phyloP scores from a whole-genome alignment of 2,329 filamentous ascomycete genomes.

The Chalara sp. region DNA sequence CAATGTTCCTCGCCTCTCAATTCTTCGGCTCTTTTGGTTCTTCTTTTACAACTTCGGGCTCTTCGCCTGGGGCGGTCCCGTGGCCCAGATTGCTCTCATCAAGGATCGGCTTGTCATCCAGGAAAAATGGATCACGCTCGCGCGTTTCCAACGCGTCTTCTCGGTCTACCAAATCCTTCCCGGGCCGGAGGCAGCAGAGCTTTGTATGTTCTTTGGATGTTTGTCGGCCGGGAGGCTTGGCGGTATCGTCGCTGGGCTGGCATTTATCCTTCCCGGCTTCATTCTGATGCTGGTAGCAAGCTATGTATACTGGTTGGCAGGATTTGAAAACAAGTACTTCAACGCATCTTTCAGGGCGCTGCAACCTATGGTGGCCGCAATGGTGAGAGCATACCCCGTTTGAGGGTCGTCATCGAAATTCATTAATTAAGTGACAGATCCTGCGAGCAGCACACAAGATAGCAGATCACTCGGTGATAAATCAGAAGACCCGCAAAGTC shows the following conservation, averaged over 20 bases:
- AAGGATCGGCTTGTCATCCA: conserved; percentile 28
- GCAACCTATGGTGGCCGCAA: conserved; percentile 10
- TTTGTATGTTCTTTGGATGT: conserved; percentile 32
- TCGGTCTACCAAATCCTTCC: conserved; percentile 31
- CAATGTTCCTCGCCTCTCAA: conserved; percentile 25
- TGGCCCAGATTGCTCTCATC: conserved; percentile 30
- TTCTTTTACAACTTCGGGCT: conserved; percentile 31
- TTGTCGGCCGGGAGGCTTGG: conserved; percentile 28
- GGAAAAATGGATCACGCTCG: conserved; percentile 29
- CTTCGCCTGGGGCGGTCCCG: conserved; percentile 30
- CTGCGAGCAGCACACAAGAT: too few relatives aligned
- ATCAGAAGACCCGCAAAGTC: too few relatives aligned
- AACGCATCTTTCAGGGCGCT: conserved; percentile 8
- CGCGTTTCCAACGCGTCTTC: conserved; percentile 29
- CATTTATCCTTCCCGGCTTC: conserved; percentile 8
- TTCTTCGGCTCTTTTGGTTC: conserved; percentile 27
- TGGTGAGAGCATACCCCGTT: too few relatives aligned
- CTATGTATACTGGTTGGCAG: conserved; percentile 9
- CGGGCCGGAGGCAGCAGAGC: conserved; percentile 28
- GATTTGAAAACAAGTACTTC: conserved; percentile 7
- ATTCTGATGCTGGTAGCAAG: conserved; percentile 10
- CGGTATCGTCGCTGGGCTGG: conserved; percentile 7
- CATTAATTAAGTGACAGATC: too few relatives aligned
- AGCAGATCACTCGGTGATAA: too few relatives aligned
- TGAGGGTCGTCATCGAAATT: too few relatives aligned